Conservation (phyloP, 2,329 filamentous ascomycete genomes). For the Coniosporium tulheliwenetii region DNA sequence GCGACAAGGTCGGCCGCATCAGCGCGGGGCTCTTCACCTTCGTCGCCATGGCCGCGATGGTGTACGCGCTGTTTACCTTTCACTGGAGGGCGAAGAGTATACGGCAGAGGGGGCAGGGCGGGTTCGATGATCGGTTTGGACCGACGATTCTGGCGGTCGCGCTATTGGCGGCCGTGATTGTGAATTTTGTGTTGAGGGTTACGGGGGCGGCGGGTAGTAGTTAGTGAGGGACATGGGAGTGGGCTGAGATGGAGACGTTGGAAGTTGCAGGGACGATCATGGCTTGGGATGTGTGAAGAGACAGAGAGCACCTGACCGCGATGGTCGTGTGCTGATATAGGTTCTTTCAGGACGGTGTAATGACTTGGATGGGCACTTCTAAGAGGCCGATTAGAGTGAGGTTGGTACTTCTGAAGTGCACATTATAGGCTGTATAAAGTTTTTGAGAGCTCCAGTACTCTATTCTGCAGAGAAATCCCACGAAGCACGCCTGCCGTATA, state of each 20-base stretch:
- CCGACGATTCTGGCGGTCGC: conserved; percentile 82
- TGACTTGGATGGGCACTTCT: no score
- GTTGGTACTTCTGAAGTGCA: no score
- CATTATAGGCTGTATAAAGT: no score
- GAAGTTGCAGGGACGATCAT: no score
- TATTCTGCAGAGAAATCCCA: no score
- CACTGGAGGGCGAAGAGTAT: conserved; percentile 96
- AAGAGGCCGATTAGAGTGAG: no score
- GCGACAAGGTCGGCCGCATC: conserved; percentile 86
- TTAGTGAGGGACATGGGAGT: conserved; percentile 4
- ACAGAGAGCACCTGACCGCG: no score
- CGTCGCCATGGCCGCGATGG: conserved; percentile 87
- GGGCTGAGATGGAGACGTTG: not conserved
- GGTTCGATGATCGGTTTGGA: conserved; percentile 91
- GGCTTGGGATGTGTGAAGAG: no score
- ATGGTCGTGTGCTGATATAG: no score
- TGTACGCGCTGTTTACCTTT: conserved; percentile 88
- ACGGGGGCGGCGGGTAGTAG: conserved; percentile 10
- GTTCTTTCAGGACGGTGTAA: no score
- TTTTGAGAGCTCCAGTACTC: no score
- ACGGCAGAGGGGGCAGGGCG: conserved; percentile 75
- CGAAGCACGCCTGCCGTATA: no score
- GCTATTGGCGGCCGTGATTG: conserved; percentile 73
- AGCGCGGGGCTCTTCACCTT: conserved; percentile 85
- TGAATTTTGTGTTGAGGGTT: conserved; percentile 84